Percentiles rank a stretch among this genome's conserved stretches.
phyloP scores from a whole-genome alignment of 208 protist genomes.

The Trypanosoma avium region DNA sequence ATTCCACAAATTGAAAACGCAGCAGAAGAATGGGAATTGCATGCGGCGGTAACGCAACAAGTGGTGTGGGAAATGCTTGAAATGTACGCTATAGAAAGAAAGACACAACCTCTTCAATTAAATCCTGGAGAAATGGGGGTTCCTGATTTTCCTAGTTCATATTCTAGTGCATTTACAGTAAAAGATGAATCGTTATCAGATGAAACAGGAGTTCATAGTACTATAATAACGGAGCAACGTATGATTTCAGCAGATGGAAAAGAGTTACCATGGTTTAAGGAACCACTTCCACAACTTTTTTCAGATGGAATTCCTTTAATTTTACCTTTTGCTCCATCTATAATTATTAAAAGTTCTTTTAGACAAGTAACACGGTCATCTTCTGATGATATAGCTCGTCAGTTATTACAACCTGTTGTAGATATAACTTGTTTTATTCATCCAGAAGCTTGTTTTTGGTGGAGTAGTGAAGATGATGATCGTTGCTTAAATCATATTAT shows the following conservation, averaged over 20 bases:
- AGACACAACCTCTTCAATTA: slow-evolving; percentile 63
- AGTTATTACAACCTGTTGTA: slow-evolving; percentile 82
- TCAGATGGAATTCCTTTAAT: slow-evolving; percentile 52
- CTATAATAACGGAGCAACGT: slow-evolving; percentile 57
- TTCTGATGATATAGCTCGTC: slow-evolving; percentile 37
- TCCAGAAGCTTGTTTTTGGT: slow-evolving; percentile 85
- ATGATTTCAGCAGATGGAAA: slow-evolving; percentile 50
- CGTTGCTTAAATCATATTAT: slow-evolving; percentile 71
- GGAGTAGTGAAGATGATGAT: slow-evolving; percentile 65
- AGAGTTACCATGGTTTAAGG: slow-evolving; percentile 78
- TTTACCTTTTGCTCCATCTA: slow-evolving; percentile 78
- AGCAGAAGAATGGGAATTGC: slow-evolving; percentile 76
- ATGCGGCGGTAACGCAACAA: slow-evolving; percentile 73
- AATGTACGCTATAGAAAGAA: slow-evolving; percentile 74
- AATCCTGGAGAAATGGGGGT: slow-evolving; percentile 68
- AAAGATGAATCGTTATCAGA: background rate
- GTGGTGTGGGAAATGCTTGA: slow-evolving; percentile 88
- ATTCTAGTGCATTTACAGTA: slow-evolving; percentile 74
- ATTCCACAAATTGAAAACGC: slow-evolving; percentile 71
- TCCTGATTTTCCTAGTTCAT: slow-evolving; percentile 54
- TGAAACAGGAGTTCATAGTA: background rate
- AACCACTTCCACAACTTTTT: slow-evolving; percentile 64
- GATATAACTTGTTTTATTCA: slow-evolving; percentile 80
- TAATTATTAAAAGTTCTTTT: slow-evolving; percentile 69
- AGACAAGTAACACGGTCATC: slow-evolving; percentile 41